Base-by-base conservation (phyloP, 768 basidiomycete genomes). In the Tricholoma sp. region DNA sequence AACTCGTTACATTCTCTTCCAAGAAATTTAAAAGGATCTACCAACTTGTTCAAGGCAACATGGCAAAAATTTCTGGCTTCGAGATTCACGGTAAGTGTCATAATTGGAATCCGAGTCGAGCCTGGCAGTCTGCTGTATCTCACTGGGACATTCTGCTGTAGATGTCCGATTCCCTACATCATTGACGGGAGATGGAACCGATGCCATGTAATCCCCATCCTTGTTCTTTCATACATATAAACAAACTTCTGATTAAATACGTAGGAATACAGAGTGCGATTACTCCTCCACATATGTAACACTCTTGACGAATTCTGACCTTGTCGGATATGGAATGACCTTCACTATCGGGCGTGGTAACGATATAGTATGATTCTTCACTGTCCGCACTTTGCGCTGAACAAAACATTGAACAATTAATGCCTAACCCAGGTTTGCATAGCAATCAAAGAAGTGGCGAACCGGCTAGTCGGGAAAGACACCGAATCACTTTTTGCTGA, bases 281-380 rank as follows among this genome's bases (percentile, higher is more conserved):
- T 97, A 97, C 73, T 94, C 92, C 2, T 91, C 94, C 1, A 95
- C 95, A 5, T 97, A 97, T 69, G 79, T 97, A 46, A 81, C 85
- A 21, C 77, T 98, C 56, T 73, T 81, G 59, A 95, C 90, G 3
- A 78, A 87, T n/a, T 78, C 84, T 21, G 79, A 84, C 52, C 83
- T 95, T 45, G 79, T 86, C 50, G 92, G 94, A n/a, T 84, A 93
- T 63, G 93, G 92, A 55, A 91, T 94, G 91, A 94, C 93, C 3
- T 95, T 95, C 69, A 94, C 94, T 10, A 94, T 93, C 62, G 93
- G 93, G 0, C 86, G 95, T 41, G 95, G 95, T 27, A 98, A 94
- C 66, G 95, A 98, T 59, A 94, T 97, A 60, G 95, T 89, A 63
- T 55, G 74, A 66, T 50, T 11, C 45, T 12, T 58, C 24, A 31